Base-by-base conservation (phyloP, 2,329 filamentous ascomycete genomes). In the Aschersonia sp. region DNA sequence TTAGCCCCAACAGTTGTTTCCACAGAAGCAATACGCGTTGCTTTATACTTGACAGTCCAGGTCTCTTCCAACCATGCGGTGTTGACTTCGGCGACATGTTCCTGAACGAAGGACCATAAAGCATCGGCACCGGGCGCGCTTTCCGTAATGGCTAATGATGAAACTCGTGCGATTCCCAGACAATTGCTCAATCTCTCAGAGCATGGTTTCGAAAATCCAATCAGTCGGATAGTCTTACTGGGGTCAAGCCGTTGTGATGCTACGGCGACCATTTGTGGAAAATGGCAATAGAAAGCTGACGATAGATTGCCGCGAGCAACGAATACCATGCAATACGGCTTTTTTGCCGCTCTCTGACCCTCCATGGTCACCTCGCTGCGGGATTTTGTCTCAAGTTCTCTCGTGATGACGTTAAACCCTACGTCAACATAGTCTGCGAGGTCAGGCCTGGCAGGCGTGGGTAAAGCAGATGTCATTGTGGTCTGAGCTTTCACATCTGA, bases 401-500 rank as follows among this genome's bases (percentile, higher is more conserved):
- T 72, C 5, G 77, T 81, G 49, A 86, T 78, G 49, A 66, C 71
- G 54, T 79, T 76, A 43, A 87, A 65, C 3, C 84, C 84, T 44
- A 84, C 65, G 45, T 84, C 75, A 40, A 87, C 59, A 51, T 73
- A 72, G 4, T 64, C 63, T n/a, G 65, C 62, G 7, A 86, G 63
- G 44, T 74, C 75, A 4, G 79, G 78, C 12, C 51, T 49, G 2
- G 59, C 58, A 3, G 61, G 49, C 42, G n/a, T 44, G 31, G 31
- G 44, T 48, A 51, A 47, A 30, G 47, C 35, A 8, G 47, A 29
- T 11, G 45, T 12, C 35, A 12, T 12, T 12, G 54, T 50, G 22
- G 51, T 53, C 49, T 50, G 40, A 47, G 57, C 57, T 31, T 56
- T 48, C 29, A 11, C 51, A 48, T 48, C 43, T n/a, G 43, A 57